These are phyloP conservation scores for Boletus edulis DNA, from an alignment of 768 basidiomycete genomes.

Conservation along the genomic window DNA sequence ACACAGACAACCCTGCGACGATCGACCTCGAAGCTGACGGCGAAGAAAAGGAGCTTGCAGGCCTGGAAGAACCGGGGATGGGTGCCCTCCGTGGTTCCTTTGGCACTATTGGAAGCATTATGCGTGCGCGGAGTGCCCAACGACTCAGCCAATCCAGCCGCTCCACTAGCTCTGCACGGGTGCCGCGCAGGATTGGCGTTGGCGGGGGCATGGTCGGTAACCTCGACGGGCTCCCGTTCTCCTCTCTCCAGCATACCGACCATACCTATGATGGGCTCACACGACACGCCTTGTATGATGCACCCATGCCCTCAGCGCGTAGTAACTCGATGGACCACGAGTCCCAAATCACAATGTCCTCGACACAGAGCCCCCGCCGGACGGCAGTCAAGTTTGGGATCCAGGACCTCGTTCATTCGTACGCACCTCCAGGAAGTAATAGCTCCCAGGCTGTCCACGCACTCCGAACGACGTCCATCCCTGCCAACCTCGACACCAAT, in stretches of 20 bases:
- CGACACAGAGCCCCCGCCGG: slow-evolving; percentile 32
- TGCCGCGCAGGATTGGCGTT: slow-evolving; percentile 20
- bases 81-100: slow-evolving; percentile 90
- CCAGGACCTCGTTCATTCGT: slow-evolving; percentile 73
- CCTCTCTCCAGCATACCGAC: slow-evolving; percentile 29
- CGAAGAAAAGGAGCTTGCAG: slow-evolving; percentile 62
- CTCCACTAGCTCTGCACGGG: slow-evolving; percentile 22
- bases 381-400: slow-evolving; percentile 77
- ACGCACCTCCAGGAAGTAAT: slow-evolving; percentile 56
- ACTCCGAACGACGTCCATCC: slow-evolving; percentile 19
- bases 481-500: slow-evolving; percentile 12
- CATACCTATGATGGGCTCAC: slow-evolving; percentile 52
- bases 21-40: slow-evolving; percentile 34
- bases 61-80: slow-evolving; percentile 87
- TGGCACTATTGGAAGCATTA: slow-evolving; percentile 88
- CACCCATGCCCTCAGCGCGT: slow-evolving; percentile 59
- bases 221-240: slow-evolving; percentile 20
- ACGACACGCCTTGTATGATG: slow-evolving; percentile 86
- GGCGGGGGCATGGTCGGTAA: slow-evolving; percentile 30
- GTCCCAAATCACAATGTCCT: slow-evolving; percentile 28
- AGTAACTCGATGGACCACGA: slow-evolving; percentile 40
- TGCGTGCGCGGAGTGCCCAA: slow-evolving; percentile 60
- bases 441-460: slow-evolving; percentile 42
- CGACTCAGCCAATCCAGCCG: slow-evolving; percentile 49
- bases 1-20: slow-evolving; percentile 53